Evolutionary conservation across 1,284 basidiomycete genomes (phyloP), one percentile per base, ranked within the genome.

Genomic region (Ganoderma leucocontextum): DNA sequence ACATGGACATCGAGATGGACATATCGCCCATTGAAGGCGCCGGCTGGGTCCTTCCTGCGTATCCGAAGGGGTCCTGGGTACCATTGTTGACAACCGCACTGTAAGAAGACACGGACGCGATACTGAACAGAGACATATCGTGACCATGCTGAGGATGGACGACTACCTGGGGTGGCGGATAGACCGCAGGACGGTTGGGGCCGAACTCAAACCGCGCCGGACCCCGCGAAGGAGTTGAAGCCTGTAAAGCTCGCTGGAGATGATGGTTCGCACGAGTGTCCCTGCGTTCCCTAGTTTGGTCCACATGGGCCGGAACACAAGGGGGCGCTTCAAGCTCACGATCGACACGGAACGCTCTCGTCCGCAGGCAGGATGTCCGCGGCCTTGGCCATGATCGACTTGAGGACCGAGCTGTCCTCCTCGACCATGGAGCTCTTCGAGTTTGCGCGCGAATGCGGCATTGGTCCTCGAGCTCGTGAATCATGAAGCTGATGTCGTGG

Each of bases 191-290:
- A 0, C 89, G 85, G 59, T 84, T 81, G n/a, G 85, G 81, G 36
- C n/a, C 82, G 82, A 77, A 91, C 93, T 76, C 93, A 93, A 94
- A 0, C 89, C 90, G 64, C 91, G 85, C 29, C 91, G 81, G 17
- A 93, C 86, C 74, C 93, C 91, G 22, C 88, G 74, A 93, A 94
- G 0, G 90, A 90, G 42, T 91, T 89, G 35, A 93, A 84, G 0
- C 91, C 91, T 6, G 80, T 82, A 75, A 94, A 93, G 77, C 91
- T 93, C 57, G 86, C 76, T 2, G 78, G 84, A 0, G 91, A 92
- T 2, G 85, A n/a, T n/a, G n/a, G 80, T 19, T 81, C 80, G 13
- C 86, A 79, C 0, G 87, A 84, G 68, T 86, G 87, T 10, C 67
- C 63, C 6, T 66, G 52, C 15, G 72, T 74, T 19, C 62, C 57